Evolutionary conservation across 148 eudicot genomes (phyloP), one percentile per base, ranked within the genome.

Genomic region (Talinum fruticosum): DNA sequence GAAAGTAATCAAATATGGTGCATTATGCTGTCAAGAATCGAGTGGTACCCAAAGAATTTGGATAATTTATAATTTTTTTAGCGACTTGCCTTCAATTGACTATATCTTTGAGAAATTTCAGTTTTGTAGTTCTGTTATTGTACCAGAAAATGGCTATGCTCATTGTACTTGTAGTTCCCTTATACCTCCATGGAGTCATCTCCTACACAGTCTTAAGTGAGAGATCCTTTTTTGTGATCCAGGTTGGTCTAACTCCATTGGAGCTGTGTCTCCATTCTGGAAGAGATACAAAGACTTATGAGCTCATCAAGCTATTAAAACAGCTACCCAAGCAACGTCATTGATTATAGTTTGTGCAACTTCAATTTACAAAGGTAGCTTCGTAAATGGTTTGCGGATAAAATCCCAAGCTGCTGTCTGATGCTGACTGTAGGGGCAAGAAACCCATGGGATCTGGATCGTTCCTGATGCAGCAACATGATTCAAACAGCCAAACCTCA

Each of bases 221-320:
- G 53, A 36, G 19, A 72, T 51, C 10, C 16, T 36, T 24, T 14
- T 65, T 73, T 72, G 54, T 30, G 44, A 68, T 28, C 35, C 89
- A 93, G 98, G 96, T 91, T 74, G 92, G 94, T 73, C 75, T 91
- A 70, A 92, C 92, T 29, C 88, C 96, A 5, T 82, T 95, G 59
- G 96, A 91, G 45, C 84, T 95, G 35, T 91, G 96, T 89, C 91
- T 92, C 74, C 83, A 88, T 78, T 87, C 83, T 78, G 97, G 99
- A 77, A 81, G 83, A 80, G 90, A 92, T 75, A 77, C 79, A 36
- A 87, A 88, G 80, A 91, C 99, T 12, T 92, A 85, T 57, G 89
- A 88, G 86, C 89, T 95, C 74, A 90, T 95, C 86, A 95, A 88
- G 85, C 85, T 91, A 76, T 72, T 95, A 59, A 95, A 92, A 82